Conservation (phyloP, 768 basidiomycete species). For the Leccinum subgranulosum region DNA sequence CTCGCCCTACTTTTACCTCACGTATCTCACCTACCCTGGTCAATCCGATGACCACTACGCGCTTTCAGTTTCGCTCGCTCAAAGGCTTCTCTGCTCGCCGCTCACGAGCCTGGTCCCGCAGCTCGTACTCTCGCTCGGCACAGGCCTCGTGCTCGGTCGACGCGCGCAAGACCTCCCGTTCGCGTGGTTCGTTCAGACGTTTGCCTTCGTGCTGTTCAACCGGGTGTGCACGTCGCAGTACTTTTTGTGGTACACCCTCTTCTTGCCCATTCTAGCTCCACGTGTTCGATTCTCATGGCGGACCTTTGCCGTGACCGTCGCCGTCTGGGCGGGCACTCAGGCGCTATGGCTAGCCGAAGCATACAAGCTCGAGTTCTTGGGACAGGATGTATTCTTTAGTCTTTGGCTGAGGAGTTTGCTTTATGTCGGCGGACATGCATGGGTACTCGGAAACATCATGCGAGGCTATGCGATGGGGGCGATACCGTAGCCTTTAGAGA, state of each 20-base stretch:
- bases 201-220: conserved; percentile 91
- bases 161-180: conserved; percentile 62
- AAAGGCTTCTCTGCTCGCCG: conserved; percentile 59
- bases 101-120: conserved; percentile 84
- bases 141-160: conserved; percentile 71
- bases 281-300: conserved; percentile 49
- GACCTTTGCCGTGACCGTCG: conserved; percentile 31
- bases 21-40: conserved; percentile 79
- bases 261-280: conserved; percentile 81
- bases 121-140: conserved; percentile 63
- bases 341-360: conserved; percentile 90
- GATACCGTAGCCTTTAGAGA: not conserved
- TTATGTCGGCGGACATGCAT: conserved; percentile 74
- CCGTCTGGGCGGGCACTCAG: conserved; percentile 75
- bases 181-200: conserved; percentile 91
- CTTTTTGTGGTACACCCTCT: conserved; percentile 93
- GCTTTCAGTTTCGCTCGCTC: conserved; percentile 33
- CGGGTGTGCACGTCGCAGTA: conserved; percentile 99
- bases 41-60: conserved; percentile 7
- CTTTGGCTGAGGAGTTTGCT: conserved; percentile 79
- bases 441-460: conserved; percentile 73
- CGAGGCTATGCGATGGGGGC: conserved; percentile 33
- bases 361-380: conserved; percentile 87
- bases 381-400: conserved; percentile 62
- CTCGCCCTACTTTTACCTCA: conserved; percentile 95